These are phyloP conservation scores for Gardenia jasminoides DNA, from an alignment of 257 asterid species.

Conservation along the genomic window DNA sequence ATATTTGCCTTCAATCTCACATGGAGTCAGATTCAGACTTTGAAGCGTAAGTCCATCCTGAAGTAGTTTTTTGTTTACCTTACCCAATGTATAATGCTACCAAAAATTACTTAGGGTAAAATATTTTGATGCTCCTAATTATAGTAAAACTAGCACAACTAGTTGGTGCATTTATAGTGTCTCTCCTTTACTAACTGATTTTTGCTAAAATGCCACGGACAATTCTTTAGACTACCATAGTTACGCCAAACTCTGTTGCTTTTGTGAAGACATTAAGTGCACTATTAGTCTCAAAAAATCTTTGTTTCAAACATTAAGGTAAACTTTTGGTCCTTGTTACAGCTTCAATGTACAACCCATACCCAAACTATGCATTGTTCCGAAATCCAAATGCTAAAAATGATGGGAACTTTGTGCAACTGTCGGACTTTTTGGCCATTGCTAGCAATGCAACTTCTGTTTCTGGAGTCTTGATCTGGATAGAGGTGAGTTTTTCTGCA, in stretches of 20 bases:
- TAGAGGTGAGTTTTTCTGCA: constrained; percentile 54
- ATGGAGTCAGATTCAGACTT: constrained; percentile 58
- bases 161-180: neutral
- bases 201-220: neutral
- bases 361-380: constrained; percentile 9
- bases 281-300: neutral
- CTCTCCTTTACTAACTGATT: neutral
- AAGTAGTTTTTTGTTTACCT: neutral
- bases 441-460: constrained; percentile 59
- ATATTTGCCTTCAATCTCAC: constrained; percentile 59
- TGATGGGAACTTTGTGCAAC: constrained; percentile 42
- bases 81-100: neutral
- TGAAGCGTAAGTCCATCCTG: constrained; percentile 48
- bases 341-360: constrained; percentile 61
- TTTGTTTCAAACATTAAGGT: constrained; percentile 11
- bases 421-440: constrained; percentile 59
- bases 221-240: neutral
- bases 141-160: neutral
- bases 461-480: constrained; percentile 64
- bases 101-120: neutral
- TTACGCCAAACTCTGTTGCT: neutral
- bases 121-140: neutral
- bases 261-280: neutral
- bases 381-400: constrained; percentile 52
- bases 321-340: constrained; percentile 35